Conservation (phyloP, 257 asterid genomes). For the Nyctanthes arbortristis region DNA sequence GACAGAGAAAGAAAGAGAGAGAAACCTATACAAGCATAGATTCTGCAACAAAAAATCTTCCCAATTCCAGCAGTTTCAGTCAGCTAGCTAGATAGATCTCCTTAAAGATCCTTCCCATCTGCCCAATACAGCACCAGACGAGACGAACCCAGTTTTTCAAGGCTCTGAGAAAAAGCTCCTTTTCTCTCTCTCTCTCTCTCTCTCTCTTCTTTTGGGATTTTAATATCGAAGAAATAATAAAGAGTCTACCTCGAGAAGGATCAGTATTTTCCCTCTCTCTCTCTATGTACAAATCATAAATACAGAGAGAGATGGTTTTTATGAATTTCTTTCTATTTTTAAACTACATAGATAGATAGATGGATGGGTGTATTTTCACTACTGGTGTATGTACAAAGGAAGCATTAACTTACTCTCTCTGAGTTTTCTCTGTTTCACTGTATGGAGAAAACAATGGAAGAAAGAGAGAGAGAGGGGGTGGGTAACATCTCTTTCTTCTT, state of each 20-base stretch:
- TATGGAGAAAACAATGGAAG: neutral
- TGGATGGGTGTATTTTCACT: slow-evolving; percentile 27
- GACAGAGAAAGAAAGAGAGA: no score
- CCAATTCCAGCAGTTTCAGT: no score
- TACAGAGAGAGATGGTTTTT: slow-evolving; percentile 31
- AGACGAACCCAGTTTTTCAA: slow-evolving; percentile 37
- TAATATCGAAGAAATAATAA: no score
- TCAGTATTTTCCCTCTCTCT: no score
- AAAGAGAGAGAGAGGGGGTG: slow-evolving; percentile 4
- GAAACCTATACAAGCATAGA: neutral
- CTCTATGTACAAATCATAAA: slow-evolving; percentile 35
- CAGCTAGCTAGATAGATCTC: slow-evolving; percentile 30
- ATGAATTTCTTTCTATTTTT: slow-evolving; percentile 31
- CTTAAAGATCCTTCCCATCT: slow-evolving; percentile 32
- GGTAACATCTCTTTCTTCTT: slow-evolving; percentile 64
- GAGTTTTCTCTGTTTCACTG: neutral
- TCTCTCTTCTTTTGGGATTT: neutral
- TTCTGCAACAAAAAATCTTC: neutral
- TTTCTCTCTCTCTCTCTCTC: neutral
- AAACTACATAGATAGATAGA: slow-evolving; percentile 53
- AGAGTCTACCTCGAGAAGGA: no score
- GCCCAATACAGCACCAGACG: slow-evolving; percentile 48
- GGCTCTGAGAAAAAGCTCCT: slow-evolving; percentile 15
- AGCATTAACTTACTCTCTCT: slow-evolving; percentile 30
- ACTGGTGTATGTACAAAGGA: slow-evolving; percentile 30